Evolutionary conservation across 2,329 filamentous ascomycete genomes (phyloP).

Genomic region (Dothistroma pini): DNA sequence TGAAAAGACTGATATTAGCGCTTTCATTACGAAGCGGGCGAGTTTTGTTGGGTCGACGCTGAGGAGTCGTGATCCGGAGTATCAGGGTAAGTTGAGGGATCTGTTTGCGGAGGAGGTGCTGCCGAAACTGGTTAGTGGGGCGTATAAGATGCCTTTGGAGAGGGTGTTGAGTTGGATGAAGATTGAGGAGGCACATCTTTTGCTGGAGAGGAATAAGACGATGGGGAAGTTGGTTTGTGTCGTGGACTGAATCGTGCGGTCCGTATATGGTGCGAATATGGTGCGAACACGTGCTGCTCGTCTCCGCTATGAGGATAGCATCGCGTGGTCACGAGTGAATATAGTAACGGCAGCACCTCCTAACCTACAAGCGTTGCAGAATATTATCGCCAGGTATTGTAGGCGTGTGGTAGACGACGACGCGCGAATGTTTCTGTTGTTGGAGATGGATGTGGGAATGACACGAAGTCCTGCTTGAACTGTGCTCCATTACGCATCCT

Average conservation of each 20-base stretch:
- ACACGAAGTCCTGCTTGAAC: neutral
- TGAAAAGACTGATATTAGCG: slow-evolving; percentile 15
- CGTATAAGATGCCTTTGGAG: slow-evolving; percentile 11
- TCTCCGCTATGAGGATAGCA: too few species aligned
- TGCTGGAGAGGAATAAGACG: slow-evolving; percentile 18
- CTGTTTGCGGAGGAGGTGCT: slow-evolving; percentile 14
- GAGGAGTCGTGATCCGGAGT: slow-evolving; percentile 13
- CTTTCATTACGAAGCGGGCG: slow-evolving; percentile 15
- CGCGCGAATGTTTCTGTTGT: neutral
- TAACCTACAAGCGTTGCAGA: too few species aligned
- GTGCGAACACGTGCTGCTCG: too few species aligned
- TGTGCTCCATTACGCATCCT: neutral
- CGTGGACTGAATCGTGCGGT: slow-evolving; percentile 7
- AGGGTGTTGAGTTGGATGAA: slow-evolving; percentile 15
- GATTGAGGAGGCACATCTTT: slow-evolving; percentile 13
- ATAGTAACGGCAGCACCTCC: too few species aligned
- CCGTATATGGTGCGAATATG: too few species aligned
- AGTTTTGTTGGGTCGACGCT: slow-evolving; percentile 13
- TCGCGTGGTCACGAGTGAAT: too few species aligned
- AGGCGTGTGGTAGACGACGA: neutral
- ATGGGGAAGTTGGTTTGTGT: slow-evolving; percentile 18
- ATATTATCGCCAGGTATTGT: neutral
- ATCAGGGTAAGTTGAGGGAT: slow-evolving; percentile 18
- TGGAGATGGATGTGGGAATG: neutral
- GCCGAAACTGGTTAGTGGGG: slow-evolving; percentile 14